phyloP scores from a whole-genome alignment of 2,329 filamentous ascomycete genomes.

The Cladosporium sphaerospermum region DNA sequence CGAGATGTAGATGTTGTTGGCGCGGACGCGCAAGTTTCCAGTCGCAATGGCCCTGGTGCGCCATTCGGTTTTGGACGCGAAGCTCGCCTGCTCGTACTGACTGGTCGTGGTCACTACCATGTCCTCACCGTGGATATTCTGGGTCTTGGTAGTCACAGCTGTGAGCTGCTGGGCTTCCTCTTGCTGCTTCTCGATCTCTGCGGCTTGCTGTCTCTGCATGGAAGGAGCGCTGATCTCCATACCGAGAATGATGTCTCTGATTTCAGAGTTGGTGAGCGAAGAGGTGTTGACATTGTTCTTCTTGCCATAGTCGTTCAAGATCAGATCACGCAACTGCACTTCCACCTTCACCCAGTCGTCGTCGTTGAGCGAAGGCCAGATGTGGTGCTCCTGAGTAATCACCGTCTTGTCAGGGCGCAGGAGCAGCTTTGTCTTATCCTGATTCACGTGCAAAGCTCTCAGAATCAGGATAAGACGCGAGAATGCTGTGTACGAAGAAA shows the following conservation, averaged over 20 bases:
- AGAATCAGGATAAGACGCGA: slow-evolving; percentile 90
- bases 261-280: slow-evolving; percentile 91
- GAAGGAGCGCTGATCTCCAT: slow-evolving; percentile 99
- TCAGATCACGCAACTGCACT: slow-evolving; percentile 88
- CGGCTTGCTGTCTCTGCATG: slow-evolving; percentile 95
- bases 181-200: slow-evolving; percentile 98
- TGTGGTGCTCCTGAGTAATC: slow-evolving; percentile 97
- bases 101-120: slow-evolving; percentile 98
- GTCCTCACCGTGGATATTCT: slow-evolving; percentile 94
- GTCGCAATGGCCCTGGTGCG: slow-evolving; percentile 93
- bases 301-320: slow-evolving; percentile 97
- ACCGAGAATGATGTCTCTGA: slow-evolving; percentile 94
- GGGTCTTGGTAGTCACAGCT: slow-evolving; percentile 95
- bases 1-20: slow-evolving; percentile 98
- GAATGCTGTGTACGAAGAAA: slow-evolving; percentile 97
- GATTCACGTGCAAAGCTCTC: slow-evolving; percentile 92
- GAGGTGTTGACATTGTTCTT: slow-evolving; percentile 99
- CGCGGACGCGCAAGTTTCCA: slow-evolving; percentile 83
- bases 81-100: slow-evolving; percentile 94
- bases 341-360: slow-evolving; percentile 99
- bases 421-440: slow-evolving; percentile 95
- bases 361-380: slow-evolving; percentile 90
- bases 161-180: slow-evolving; percentile 95
- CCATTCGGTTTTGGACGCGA: slow-evolving; percentile 98
- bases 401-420: slow-evolving; percentile 95